phyloP scores from a whole-genome alignment of 2,329 filamentous ascomycete genomes.

The Claviceps cyperi region DNA sequence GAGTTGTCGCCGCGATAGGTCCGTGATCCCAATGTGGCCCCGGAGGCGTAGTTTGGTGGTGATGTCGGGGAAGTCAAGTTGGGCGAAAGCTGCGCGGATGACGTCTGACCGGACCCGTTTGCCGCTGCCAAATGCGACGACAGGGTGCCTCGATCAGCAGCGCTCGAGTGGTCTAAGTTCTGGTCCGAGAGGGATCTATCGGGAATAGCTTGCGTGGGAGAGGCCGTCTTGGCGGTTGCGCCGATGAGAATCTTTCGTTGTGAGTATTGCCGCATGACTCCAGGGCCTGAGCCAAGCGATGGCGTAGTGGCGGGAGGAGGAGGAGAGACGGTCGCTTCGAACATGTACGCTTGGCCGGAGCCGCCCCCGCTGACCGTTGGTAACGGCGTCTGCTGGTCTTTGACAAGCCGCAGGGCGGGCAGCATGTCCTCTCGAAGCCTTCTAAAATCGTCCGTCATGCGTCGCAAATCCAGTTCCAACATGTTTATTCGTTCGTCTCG shows the following conservation, averaged over 20 bases:
- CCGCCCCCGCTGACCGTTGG: conserved; percentile 32
- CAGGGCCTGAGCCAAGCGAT: conserved; percentile 32
- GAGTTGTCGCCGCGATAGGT: conserved; percentile 45
- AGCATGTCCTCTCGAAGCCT: conserved; percentile 82
- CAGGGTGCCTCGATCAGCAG: conserved; percentile 50
- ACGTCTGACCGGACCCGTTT: conserved; percentile 48
- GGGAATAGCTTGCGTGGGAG: conserved; percentile 58
- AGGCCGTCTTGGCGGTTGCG: conserved; percentile 58
- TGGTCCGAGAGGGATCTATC: conserved; percentile 50
- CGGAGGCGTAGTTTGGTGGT: conserved; percentile 39
- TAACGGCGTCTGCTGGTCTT: conserved; percentile 81
- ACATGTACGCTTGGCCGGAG: conserved; percentile 28
- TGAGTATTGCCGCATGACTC: conserved; percentile 57
- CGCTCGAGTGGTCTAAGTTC: conserved; percentile 53
- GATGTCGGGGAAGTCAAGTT: conserved; percentile 58
- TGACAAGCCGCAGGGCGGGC: conserved; percentile 76
- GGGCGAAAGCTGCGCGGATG: conserved; percentile 43
- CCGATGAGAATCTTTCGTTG: conserved; percentile 63
- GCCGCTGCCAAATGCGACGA: conserved; percentile 56
- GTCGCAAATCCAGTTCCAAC: conserved; percentile 69
- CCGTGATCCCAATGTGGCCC: conserved; percentile 45
- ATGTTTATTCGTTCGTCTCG: conserved; percentile 81
- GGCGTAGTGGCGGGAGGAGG: conserved; percentile 44
- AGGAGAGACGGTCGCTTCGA: conserved; percentile 37
- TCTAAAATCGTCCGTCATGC: conserved; percentile 76